Conservation (phyloP, 352 stramenopile genomes). For the Phytophthora capsici region DNA sequence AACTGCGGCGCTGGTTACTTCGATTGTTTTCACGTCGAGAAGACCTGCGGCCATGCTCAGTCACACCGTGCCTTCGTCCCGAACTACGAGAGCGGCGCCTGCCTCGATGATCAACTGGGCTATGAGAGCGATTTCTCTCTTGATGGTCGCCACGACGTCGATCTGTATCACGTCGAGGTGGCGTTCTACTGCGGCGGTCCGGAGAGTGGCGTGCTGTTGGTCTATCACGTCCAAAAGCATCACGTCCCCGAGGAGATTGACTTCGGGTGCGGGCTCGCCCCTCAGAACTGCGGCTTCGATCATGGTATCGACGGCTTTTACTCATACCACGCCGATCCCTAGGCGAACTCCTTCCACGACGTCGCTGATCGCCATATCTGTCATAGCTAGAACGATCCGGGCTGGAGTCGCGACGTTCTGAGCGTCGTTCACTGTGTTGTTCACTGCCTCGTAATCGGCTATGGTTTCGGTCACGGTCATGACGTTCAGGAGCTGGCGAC, state of each 20-base stretch:
- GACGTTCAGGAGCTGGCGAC: conserved; percentile 11
- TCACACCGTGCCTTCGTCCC: conserved; percentile 5
- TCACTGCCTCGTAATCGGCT: neutral
- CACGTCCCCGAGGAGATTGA: conserved; percentile 13
- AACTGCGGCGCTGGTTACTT: conserved; percentile 14
- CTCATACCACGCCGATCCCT: conserved; percentile 8
- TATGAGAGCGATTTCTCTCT: conserved; percentile 30
- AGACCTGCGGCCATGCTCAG: conserved; percentile 5
- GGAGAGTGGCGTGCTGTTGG: neutral
- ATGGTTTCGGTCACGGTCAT: neutral
- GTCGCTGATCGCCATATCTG: conserved; percentile 3
- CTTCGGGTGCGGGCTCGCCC: conserved; percentile 6
- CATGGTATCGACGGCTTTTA: conserved; percentile 9
- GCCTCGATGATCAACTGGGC: conserved; percentile 5
- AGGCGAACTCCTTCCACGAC: conserved; percentile 8
- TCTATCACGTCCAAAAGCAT: conserved; percentile 36
- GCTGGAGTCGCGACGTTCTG: conserved; percentile 15
- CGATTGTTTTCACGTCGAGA: conserved; percentile 1
- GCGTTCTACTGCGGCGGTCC: conserved; percentile 21
- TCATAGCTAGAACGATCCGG: conserved; percentile 3
- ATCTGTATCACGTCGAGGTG: conserved; percentile 13
- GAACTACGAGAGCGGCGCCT: conserved; percentile 24
- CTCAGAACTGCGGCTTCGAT: conserved; percentile 25
- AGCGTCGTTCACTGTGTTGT: conserved; percentile 1
- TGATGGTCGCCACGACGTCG: conserved; percentile 13